Percentiles rank a stretch among this genome's conserved stretches.
phyloP scores from a whole-genome alignment of 176 grass and related monocot genomes.

The Oryza glaberrima region DNA sequence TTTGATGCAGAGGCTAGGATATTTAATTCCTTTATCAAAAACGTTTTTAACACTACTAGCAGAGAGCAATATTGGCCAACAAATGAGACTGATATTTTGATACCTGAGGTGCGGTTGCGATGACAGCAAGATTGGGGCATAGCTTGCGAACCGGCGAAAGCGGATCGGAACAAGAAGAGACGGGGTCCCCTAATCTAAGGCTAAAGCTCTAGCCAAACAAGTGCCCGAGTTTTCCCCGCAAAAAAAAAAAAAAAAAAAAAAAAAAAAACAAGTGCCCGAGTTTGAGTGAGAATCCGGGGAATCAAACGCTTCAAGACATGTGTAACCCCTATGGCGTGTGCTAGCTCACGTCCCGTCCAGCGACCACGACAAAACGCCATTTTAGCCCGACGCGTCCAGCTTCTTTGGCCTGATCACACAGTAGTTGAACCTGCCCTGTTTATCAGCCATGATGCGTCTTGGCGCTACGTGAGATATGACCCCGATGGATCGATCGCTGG shows the following conservation, averaged over 20 bases:
- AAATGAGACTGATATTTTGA: no score
- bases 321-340: neutral
- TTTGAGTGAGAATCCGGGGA: conserved; percentile 44
- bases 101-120: neutral
- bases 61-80: neutral
- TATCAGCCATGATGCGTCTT: no score
- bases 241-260: no score
- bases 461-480: neutral
- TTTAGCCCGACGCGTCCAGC: neutral
- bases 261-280: neutral
- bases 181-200: neutral
- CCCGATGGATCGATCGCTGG: neutral
- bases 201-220: neutral
- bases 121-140: neutral
- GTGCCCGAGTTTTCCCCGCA: neutral
- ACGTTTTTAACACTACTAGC: neutral
- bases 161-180: neutral
- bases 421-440: no score
- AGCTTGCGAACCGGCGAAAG: neutral
- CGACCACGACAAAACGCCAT: neutral
- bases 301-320: conserved; percentile 22
- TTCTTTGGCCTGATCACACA: no score
- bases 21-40: neutral
- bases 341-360: neutral
- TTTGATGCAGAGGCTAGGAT: neutral